Percentiles rank a stretch among this genome's conserved stretches.
These are phyloP conservation scores for Diutina catenulata DNA, from an alignment of 1,139 yeast species.

Conservation along the genomic window DNA sequence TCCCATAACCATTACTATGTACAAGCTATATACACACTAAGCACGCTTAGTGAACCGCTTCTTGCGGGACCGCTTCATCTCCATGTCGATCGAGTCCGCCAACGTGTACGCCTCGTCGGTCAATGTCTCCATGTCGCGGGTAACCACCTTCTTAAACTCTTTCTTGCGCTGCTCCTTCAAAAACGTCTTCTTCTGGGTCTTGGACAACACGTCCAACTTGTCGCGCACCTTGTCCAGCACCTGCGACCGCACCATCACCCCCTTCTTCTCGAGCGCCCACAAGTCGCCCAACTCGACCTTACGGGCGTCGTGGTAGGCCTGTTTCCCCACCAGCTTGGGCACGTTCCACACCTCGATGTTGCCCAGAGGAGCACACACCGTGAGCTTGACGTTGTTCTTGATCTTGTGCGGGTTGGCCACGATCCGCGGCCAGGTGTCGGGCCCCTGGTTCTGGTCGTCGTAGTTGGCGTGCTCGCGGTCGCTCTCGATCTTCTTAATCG, in stretches of 20 bases:
- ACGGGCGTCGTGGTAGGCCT: slow-evolving; percentile 81
- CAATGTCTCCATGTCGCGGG: slow-evolving; percentile 21
- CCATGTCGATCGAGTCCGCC: slow-evolving; percentile 16
- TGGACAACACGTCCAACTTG: slow-evolving; percentile 25
- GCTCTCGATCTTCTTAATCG: slow-evolving; percentile 24
- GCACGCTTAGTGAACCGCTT: slow-evolving; percentile 2
- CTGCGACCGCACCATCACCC: slow-evolving; percentile 29
- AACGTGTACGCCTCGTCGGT: slow-evolving; percentile 21
- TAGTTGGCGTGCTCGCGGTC: slow-evolving; percentile 15
- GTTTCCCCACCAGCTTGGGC: slow-evolving; percentile 67
- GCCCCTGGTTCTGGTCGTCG: slow-evolving; percentile 12
- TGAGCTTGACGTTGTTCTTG: slow-evolving; percentile 73
- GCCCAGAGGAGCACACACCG: slow-evolving; percentile 73
- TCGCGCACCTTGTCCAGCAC: slow-evolving; percentile 21
- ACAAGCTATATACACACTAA: too few species aligned
- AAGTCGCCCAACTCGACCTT: slow-evolving; percentile 77
- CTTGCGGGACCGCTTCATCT: slow-evolving; percentile 21
- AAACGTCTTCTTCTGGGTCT: slow-evolving; percentile 29
- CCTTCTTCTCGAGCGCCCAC: slow-evolving; percentile 77
- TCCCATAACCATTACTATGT: too few species aligned
- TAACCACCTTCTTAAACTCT: slow-evolving; percentile 27
- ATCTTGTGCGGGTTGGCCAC: slow-evolving; percentile 62
- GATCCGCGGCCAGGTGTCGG: slow-evolving; percentile 58
- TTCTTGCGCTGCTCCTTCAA: slow-evolving; percentile 31
- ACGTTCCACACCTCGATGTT: slow-evolving; percentile 78